Base-by-base conservation (phyloP, 139 green algal genomes). In the Volvox africanus region DNA sequence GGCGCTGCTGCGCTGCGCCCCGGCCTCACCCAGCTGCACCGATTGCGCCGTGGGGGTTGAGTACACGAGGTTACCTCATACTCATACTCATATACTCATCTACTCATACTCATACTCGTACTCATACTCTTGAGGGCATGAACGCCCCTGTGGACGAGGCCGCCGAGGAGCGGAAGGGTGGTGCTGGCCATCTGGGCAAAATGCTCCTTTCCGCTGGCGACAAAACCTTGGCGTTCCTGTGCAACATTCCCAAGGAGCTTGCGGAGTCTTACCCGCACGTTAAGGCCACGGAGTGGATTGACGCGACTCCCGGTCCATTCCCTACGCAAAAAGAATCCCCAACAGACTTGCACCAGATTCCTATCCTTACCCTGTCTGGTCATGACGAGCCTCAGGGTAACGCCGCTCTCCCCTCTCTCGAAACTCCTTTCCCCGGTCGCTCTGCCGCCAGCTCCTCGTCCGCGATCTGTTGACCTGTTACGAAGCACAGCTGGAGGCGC, bases 111-210 rank as follows among this genome's bases (percentile, higher is more conserved):
- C n/a, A n/a, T n/a, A n/a, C n/a, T n/a, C n/a, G n/a, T n/a, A n/a
- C n/a, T n/a, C n/a, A n/a, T 33, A 91, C 96, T 61, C 92, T 97
- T 61, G 93, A 97, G 90, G 96, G 94, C 83, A 92, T 94, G 71
- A 98, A 98, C 87, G 91, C 89, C 0, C 37, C 90, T 22, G 96
- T 98, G 3, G 96, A 98, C 37, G 96, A 97, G 95, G 69, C 80
- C 16, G 96, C 96, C 35, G 96, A 98, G 94, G 96, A 98, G 95
- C 94, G 96, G 91, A 97, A 97, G 95, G 96, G 96, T 75, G 96
- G 96, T 61, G 95, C 95, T 67, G 92, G 93, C 32, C 86, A 93
- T 33, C 82, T 97, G 1, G 93, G 93, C 88, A 97, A 97, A 93
- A 92, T 94, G 92, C 95, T 97, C 84, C 89, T 97, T 61, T 96